Evolutionary conservation across 75 land plant genomes (phyloP), one percentile per base, ranked within the genome.

Genomic region (Pinus taeda): DNA sequence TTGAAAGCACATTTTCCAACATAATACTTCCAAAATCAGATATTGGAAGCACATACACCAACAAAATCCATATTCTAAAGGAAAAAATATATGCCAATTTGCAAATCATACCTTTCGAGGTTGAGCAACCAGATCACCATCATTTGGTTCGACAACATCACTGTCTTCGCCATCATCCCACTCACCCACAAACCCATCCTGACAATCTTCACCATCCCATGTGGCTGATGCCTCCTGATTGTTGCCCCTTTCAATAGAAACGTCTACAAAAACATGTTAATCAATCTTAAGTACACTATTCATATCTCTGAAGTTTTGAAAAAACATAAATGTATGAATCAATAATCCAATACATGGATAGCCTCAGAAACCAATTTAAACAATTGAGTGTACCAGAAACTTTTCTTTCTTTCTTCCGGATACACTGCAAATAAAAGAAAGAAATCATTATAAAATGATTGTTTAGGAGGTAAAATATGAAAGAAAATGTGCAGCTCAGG

Each of bases 91-190:
- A 49, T 30, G 9, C 18, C 21, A 26, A 64, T 45, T 69, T 69
- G 53, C 72, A 69, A 30, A 7, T 15, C 18, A 9, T 78, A 97
- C 99, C 94, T 94, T 91, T 26, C 92, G 92, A 64, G 98, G 98
- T 70, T 87, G 91, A 62, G 89, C 73, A 29, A 96, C 84, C 78
- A 94, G 84, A 45, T 73, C 70, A 49, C 72, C 63, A 42, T 64
- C 79, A 57, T 62, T 73, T 5, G 78, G 66, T 37, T 88, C 93
- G 20, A 90, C 95, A 42, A 71, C 81, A 82, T 89, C 93, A 81
- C 84, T 85, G 14, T 77, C 78, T 57, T 30, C 77, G 83, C 85
- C 59, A 39, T 78, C 86, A 81, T 87, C 93, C 89, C 84, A 90
- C 36, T 81, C 80, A 57, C 77, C 90, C 61, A 61, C 75, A 79